Evolutionary conservation across 768 basidiomycete genomes (phyloP), one percentile per base, ranked within the genome.

Genomic region (Naganishia friedmannii): DNA sequence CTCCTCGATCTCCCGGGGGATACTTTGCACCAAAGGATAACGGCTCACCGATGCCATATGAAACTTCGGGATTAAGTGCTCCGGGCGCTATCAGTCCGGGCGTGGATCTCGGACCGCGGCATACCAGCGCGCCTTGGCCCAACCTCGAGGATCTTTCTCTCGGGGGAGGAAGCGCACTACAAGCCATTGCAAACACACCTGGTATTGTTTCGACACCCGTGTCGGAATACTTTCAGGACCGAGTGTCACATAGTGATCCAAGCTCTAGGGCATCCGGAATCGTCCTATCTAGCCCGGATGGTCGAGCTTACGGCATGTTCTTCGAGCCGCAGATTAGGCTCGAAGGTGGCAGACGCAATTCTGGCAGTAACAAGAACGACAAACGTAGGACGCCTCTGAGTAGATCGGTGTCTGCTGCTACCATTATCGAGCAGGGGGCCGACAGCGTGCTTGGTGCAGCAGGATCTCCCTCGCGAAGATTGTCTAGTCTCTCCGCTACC

Each of bases 301-400:
- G 95, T 0, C 88, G 92, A 74, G 91, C 92, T 2, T 86, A 91
- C n/a, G 95, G 93, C 13, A 94, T 99, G 69, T 91, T 93, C 83
- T 99, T 98, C 82, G 90, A 93, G 72, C 95, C 94, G 1, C 65
- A 63, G 21, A 42, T 63, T 8, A 26, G 60, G 60, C 60, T 63
- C 23, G 60, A 63, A 28, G 28, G 60, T 42, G 46, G 60, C 15
- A 63, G 60, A 34, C 60, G 60, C n/a, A 63, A 63, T 29, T 63
- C 60, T 13, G 21, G 37, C 23, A 34, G 60, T 26, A 63, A 63
- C 60, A 63, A 63, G 42, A 63, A 28, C n/a, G 60, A 63, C 7
- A 63, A 63, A 19, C 60, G 60, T 63, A n/a, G 60, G 17, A 63
- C 60, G 28, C 60, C 60, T 63, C 15, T 63, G 23, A 63, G 60